Base-by-base conservation (phyloP, 371 early-diverging fungal species). In the Chytridiales sp. region DNA sequence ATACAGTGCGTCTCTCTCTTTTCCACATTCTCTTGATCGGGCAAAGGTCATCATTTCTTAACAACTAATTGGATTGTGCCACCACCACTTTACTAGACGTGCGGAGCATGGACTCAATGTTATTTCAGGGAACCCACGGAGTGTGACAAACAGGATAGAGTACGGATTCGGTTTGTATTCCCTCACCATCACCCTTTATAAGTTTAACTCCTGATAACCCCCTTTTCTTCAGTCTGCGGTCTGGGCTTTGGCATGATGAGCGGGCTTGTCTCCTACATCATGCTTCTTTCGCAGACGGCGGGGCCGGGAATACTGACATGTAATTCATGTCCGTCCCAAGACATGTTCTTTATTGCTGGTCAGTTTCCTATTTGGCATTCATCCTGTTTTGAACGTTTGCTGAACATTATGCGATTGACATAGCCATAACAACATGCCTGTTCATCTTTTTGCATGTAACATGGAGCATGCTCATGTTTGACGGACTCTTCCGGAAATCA, bases 381-480 rank as follows among this genome's bases (percentile, higher is more conserved):
- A 19, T 9, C 22, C 27, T 19, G n/a, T 21, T 11, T 22, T 43
- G 46, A 26, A 17, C 30, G 34, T 26, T 31, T 44, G 19, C 30
- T 21, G 22, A 30, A n/a, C 22, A 8, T 8, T 31, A 30, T 24
- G 13, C 63, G n/a, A n/a, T n/a, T n/a, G n/a, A n/a, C n/a, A n/a
- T n/a, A 82, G 88, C 90, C 3, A 71, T 87, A 11, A 86, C 82
- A 0, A 86, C 87, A 0, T 78, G 79, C n/a, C 32, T 87, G 19
- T 85, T 87, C 54, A 86, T 86, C 24, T 67, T 88, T 21, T 74
- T 87, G 48, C 85, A 89, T 60, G 81, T 83, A 31, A 70, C 68
- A 0, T 89, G 88, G 88, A 87, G 84, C 80, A 78, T 87, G 72
- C 66, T 87, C 41, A 79, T 84, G 2, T 88, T 87, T 69, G 85